phyloP scores from a whole-genome alignment of 225 moss, liverwort and hornwort species.

The Polytrichum formosum region DNA sequence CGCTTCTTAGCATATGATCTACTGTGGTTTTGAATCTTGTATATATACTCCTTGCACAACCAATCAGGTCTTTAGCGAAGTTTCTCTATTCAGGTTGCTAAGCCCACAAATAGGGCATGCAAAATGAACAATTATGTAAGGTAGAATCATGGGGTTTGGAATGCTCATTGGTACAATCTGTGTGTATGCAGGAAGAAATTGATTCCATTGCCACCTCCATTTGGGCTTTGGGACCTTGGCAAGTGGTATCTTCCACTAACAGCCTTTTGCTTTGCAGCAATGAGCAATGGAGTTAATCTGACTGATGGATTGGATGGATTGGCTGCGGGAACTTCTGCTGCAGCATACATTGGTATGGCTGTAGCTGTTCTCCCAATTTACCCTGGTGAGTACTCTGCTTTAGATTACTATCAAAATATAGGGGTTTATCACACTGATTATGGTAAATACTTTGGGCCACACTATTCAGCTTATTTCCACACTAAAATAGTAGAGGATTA shows the following conservation, averaged over 20 bases:
- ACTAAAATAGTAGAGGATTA: too few species aligned
- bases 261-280: constrained; percentile 95
- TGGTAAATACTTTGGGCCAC: too few species aligned
- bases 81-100: too few species aligned
- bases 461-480: too few species aligned
- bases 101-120: too few species aligned
- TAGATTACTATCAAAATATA: neutral
- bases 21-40: constrained; percentile 1
- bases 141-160: too few species aligned
- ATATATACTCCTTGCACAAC: neutral
- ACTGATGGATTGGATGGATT: constrained; percentile 97
- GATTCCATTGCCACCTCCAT: constrained; percentile 75
- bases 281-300: constrained; percentile 97
- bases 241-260: constrained; percentile 88
- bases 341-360: constrained; percentile 83
- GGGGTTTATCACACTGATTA: too few species aligned
- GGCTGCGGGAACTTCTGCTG: constrained; percentile 88
- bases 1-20: too few species aligned
- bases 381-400: constrained; percentile 46
- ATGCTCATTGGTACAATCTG: neutral
- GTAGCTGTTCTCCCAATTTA: constrained; percentile 70
- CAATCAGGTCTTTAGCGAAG: too few species aligned
- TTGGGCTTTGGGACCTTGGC: constrained; percentile 64
- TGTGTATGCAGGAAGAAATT: constrained; percentile 50
- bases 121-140: too few species aligned